These are phyloP conservation scores for Pleurotus giganteus DNA, from an alignment of 768 basidiomycete genomes.

Conservation along the genomic window DNA sequence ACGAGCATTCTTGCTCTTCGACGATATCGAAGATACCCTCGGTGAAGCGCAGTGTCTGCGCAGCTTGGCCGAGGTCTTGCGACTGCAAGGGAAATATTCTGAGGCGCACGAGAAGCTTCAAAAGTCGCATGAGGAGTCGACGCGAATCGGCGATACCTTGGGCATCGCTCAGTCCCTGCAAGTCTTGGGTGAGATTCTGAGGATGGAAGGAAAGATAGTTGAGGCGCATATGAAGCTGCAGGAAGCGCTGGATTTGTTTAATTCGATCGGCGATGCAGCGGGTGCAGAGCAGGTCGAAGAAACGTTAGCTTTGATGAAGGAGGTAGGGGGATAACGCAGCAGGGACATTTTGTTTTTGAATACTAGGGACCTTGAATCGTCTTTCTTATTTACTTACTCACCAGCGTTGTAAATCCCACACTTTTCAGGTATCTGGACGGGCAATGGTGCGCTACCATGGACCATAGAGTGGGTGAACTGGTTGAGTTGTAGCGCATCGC, in stretches of 20 bases:
- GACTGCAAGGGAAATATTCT: not conserved
- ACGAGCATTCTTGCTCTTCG: not conserved
- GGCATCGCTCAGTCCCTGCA: slow-evolving; percentile 9
- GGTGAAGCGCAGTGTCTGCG: slow-evolving; percentile 6
- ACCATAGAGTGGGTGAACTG: too few species aligned
- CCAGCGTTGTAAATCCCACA: too few species aligned
- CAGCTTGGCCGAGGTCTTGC: slow-evolving; percentile 3
- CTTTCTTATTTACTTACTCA: too few species aligned
- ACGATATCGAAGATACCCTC: slow-evolving; percentile 3
- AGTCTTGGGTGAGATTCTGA: slow-evolving; percentile 6
- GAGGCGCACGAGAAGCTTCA: slow-evolving; percentile 6
- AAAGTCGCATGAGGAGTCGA: not conserved
- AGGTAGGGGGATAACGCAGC: too few species aligned
- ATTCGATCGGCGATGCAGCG: not conserved
- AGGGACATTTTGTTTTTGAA: too few species aligned
- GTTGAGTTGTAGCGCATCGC: too few species aligned
- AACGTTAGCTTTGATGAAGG: not conserved
- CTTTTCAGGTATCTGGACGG: too few species aligned
- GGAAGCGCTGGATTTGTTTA: not conserved
- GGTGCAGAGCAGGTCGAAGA: slow-evolving; percentile 8
- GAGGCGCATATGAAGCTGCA: not conserved
- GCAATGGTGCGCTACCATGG: too few species aligned
- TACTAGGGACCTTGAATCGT: too few species aligned
- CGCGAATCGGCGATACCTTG: not conserved
- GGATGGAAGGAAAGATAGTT: not conserved